Percentiles rank a stretch among this genome's conserved stretches.
These are phyloP conservation scores for Hibiscus mutabilis DNA, from an alignment of 345 rosid genomes.

Conservation along the genomic window DNA sequence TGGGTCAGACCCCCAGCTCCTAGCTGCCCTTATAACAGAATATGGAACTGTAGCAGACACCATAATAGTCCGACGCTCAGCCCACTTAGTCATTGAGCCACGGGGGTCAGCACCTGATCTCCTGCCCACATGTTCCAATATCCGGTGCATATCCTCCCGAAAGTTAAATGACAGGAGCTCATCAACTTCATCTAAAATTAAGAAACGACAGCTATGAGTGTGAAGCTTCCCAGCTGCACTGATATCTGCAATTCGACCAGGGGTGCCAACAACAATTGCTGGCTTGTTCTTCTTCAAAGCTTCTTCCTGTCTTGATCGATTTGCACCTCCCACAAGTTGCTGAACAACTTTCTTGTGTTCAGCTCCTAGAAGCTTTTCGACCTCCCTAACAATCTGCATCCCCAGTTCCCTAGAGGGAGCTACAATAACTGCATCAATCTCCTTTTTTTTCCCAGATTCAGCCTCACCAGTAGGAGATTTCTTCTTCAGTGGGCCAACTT, in stretches of 20 bases:
- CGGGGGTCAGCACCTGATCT: conserved; percentile 45
- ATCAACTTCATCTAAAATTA: conserved; percentile 90
- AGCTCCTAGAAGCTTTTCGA: conserved; percentile 81
- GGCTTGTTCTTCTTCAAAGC: conserved; percentile 93
- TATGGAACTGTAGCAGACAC: conserved; percentile 95
- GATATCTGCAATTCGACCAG: conserved; percentile 89
- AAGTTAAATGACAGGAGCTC: conserved; percentile 88
- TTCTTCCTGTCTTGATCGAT: conserved; percentile 92
- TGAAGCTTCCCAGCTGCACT: conserved; percentile 91
- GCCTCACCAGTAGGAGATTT: conserved; percentile 25
- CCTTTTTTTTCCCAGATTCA: conserved; percentile 41
- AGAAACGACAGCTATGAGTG: conserved; percentile 75
- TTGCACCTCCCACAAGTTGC: conserved; percentile 97
- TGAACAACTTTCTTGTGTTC: conserved; percentile 69
- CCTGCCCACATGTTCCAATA: conserved; percentile 78
- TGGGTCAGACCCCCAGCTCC: conserved; percentile 77
- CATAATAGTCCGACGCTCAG: conserved; percentile 62
- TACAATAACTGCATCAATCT: conserved; percentile 79
- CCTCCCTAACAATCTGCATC: conserved; percentile 92
- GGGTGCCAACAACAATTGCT: conserved; percentile 82
- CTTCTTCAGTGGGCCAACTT: conserved; percentile 60
- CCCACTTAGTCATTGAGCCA: conserved; percentile 24
- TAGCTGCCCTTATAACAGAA: conserved; percentile 85
- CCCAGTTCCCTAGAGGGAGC: conserved; percentile 96
- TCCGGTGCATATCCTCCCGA: conserved; percentile 83